Evolutionary conservation across 208 protist genomes (phyloP).

Genomic region (Trypanosoma grayi): DNA sequence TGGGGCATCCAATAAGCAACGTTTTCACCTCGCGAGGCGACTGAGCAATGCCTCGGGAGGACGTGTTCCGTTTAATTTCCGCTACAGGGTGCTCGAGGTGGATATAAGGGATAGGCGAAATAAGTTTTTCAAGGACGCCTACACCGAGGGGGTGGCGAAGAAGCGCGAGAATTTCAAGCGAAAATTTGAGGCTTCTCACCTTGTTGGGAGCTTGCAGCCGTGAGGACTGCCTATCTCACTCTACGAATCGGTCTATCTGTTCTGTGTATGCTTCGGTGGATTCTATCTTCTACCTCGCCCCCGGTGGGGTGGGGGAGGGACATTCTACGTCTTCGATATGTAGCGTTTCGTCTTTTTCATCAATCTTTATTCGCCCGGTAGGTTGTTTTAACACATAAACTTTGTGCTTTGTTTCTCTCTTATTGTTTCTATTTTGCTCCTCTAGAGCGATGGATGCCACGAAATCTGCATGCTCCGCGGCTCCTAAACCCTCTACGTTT

Average conservation of each 20-base stretch:
- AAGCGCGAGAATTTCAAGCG: constrained; percentile 61
- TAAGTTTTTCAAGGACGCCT: constrained; percentile 41
- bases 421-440: neutral
- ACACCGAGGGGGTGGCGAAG: constrained; percentile 44
- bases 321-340: too few species aligned
- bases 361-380: too few species aligned
- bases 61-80: constrained; percentile 85
- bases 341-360: too few species aligned
- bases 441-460: neutral
- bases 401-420: too few species aligned
- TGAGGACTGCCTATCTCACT: neutral
- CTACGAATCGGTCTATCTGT: too few species aligned
- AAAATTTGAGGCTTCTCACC: constrained; percentile 17
- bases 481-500: constrained; percentile 41
- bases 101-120: constrained; percentile 70
- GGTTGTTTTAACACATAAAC: too few species aligned
- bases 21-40: constrained; percentile 48
- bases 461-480: neutral
- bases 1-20: constrained; percentile 63
- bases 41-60: constrained; percentile 70
- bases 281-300: neutral
- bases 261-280: neutral
- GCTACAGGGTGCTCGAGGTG: constrained; percentile 83
- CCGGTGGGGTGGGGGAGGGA: too few species aligned
- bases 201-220: neutral